These are phyloP conservation scores for Byssothecium circinans DNA, from an alignment of 2,329 filamentous ascomycete species.

Conservation along the genomic window DNA sequence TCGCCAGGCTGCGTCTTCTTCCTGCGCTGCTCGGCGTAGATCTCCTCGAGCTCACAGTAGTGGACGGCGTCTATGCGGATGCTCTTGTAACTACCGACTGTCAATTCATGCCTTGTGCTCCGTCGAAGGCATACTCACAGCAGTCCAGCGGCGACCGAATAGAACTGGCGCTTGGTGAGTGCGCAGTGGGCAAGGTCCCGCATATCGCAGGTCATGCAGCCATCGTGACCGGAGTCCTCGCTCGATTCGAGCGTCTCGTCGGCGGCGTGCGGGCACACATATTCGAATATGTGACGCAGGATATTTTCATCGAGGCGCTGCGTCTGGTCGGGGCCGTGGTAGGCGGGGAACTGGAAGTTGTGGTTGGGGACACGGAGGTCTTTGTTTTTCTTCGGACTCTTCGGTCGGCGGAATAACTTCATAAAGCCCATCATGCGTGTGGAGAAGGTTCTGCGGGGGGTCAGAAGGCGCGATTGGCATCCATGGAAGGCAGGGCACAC, in stretches of 20 bases:
- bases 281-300: conserved; percentile 74
- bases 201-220: conserved; percentile 92
- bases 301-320: conserved; percentile 65
- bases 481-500: conserved; percentile 8
- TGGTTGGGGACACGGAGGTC: conserved; percentile 23
- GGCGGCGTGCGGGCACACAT: conserved; percentile 78
- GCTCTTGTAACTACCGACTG: conserved; percentile 70
- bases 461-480: conserved; percentile 18
- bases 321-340: conserved; percentile 48
- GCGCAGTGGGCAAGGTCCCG: conserved; percentile 82
- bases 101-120: conserved; percentile 7
- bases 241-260: conserved; percentile 75
- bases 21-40: conserved; percentile 72
- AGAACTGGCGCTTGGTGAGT: conserved; percentile 74
- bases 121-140: conserved; percentile 58
- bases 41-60: conserved; percentile 85
- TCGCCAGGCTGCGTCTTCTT: conserved; percentile 65
- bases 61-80: conserved; percentile 93
- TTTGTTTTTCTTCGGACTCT: conserved; percentile 47
- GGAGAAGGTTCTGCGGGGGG: conserved; percentile 20
- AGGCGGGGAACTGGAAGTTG: conserved; percentile 34
- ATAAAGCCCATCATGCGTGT: conserved; percentile 52
- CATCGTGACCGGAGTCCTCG: conserved; percentile 76
- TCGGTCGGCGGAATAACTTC: conserved; percentile 51
- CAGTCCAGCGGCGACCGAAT: conserved; percentile 55